These are phyloP conservation scores for Geotrichum australiense DNA, from an alignment of 1,139 yeast genomes.

Conservation along the genomic window DNA sequence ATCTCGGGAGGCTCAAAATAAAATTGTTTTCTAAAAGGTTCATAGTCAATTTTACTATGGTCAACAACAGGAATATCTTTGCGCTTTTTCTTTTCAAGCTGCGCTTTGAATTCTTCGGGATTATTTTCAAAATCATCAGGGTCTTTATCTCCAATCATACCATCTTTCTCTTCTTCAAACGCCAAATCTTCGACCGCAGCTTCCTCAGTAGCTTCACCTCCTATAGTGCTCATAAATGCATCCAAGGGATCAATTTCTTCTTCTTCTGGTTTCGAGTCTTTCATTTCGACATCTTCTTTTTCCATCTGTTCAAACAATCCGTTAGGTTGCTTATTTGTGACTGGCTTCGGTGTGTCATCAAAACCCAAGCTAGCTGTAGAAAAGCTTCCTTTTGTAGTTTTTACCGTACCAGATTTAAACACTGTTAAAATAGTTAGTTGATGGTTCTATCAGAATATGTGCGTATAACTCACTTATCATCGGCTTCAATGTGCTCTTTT, in stretches of 20 bases:
- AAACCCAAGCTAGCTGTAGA: conserved; percentile 6
- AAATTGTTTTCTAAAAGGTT: conserved; percentile 55
- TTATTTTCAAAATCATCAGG: conserved; percentile 30
- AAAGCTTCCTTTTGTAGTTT: conserved; percentile 7
- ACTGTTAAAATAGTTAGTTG: conserved; percentile 6
- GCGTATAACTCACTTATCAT: conserved; percentile 13
- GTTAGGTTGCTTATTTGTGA: background rate
- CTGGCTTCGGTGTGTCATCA: conserved; percentile 5
- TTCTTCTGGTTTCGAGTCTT: conserved; percentile 10
- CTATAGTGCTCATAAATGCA: conserved; percentile 32
- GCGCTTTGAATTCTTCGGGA: conserved; percentile 30
- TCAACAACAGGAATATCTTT: conserved; percentile 42
- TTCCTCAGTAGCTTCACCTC: conserved; percentile 13
- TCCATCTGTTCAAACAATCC: conserved; percentile 1
- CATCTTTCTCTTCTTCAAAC: conserved; percentile 19
- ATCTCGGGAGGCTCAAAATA: conserved; percentile 61
- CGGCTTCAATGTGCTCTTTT: conserved; percentile 11
- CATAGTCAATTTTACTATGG: conserved; percentile 43
- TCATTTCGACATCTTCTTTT: conserved; percentile 13
- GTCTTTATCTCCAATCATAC: conserved; percentile 23
- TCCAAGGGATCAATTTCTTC: conserved; percentile 38
- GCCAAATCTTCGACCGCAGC: conserved; percentile 10
- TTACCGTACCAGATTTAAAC: conserved; percentile 6
- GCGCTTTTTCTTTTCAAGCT: conserved; percentile 36
- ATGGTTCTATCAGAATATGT: background rate